Evolutionary conservation across 768 basidiomycete genomes (phyloP), one percentile per base, ranked within the genome.

Genomic region (Zangia roseola): DNA sequence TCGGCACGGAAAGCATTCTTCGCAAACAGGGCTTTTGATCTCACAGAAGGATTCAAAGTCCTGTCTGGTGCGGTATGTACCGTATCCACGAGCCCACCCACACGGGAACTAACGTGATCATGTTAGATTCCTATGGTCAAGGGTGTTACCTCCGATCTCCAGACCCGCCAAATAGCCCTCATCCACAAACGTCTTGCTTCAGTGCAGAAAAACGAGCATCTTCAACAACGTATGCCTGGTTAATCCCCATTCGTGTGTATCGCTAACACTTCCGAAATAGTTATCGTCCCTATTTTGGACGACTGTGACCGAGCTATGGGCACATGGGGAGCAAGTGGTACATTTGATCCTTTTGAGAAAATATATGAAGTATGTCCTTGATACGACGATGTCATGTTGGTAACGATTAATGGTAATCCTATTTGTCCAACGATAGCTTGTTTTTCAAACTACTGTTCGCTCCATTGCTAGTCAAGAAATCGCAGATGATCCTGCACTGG

Each of bases 11-110:
- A 79, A 47, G 74, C 81, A 4, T 89, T 89, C 68, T 86, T 89
- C 59, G 75, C 76, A 3, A 80, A 84, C 47, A 82, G 80, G 67
- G 78, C 78, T 19, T 79, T 91, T 53, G 86, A 89, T 66, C 77
- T 91, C 43, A 83, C 82, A 35, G 86, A 88, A 71, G 88, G 86
- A 6, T 90, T 88, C 74, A 86, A 82, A 59, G 79, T 87, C 59
- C 76, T 91, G 52, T 86, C 85, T 42, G 88, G 87, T 43, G 86
- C 84, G 47, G 88, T 89, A 64, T 55, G 84, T 79, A 17, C 28
- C 19, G 24, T 17, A 21, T 44, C 43, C 25, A 23, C 8, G 44
- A 33, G 50, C 49, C 43, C 48, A 44, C 50, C 60, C 31, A 50
- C 47, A 40, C 49, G 24, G 40, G 59, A 52, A 51, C 40, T 55